These are phyloP conservation scores for Theileria orientalis DNA, from an alignment of 169 alveolate genomes.

Conservation along the genomic window DNA sequence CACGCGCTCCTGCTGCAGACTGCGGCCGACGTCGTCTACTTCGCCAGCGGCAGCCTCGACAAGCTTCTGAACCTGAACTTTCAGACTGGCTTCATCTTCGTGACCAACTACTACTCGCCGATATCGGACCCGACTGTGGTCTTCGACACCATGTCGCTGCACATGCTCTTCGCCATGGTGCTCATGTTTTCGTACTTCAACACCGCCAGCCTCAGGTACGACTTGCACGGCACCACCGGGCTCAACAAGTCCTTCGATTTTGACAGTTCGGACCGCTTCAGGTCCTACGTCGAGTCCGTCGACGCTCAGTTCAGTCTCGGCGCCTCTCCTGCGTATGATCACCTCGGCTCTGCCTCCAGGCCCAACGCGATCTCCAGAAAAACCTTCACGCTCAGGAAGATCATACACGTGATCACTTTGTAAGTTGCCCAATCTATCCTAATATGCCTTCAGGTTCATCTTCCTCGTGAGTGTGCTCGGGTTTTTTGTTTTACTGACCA, in stretches of 20 bases:
- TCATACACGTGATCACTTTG: slow-evolving; percentile 13
- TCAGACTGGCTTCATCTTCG: slow-evolving; percentile 2
- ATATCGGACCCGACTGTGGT: slow-evolving; percentile 8
- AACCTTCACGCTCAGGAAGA: neutral
- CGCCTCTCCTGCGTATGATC: too few relatives aligned
- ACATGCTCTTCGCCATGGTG: slow-evolving; percentile 1
- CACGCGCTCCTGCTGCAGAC: neutral
- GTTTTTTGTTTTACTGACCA: neutral
- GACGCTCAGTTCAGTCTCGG: too few relatives aligned
- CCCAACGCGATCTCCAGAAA: neutral
- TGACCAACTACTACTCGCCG: neutral
- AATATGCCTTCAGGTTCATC: neutral
- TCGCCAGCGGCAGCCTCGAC: slow-evolving; percentile 3
- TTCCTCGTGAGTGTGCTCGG: neutral
- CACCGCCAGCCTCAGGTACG: neutral
- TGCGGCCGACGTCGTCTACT: slow-evolving; percentile 6
- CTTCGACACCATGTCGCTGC: neutral
- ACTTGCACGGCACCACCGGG: neutral
- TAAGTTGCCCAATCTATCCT: too few relatives aligned
- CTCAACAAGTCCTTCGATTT: neutral
- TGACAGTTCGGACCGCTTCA: neutral
- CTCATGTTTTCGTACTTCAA: neutral
- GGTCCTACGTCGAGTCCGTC: neutral
- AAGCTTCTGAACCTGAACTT: neutral
- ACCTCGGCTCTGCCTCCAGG: too few relatives aligned